These are phyloP conservation scores for Aspergillus tamarii DNA, from an alignment of 2,329 filamentous ascomycete species.

Conservation along the genomic window DNA sequence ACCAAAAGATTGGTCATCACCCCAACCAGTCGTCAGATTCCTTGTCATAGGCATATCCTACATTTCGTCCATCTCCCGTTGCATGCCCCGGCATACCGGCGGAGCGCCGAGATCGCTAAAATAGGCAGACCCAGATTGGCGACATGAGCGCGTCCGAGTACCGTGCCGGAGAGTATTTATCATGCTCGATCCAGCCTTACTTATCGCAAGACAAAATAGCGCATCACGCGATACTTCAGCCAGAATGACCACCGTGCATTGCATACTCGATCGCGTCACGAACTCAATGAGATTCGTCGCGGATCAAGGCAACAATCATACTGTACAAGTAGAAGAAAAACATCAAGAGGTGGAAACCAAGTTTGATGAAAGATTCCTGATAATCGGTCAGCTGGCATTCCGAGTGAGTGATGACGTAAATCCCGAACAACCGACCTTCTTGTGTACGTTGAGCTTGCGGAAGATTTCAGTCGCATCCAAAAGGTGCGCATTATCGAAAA, in stretches of 20 bases:
- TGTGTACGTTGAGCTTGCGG: conserved; percentile 97
- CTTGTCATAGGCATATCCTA: conserved; percentile 6
- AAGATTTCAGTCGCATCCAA: conserved; percentile 99
- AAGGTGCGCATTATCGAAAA: conserved; percentile 94
- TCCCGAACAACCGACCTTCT: conserved; percentile 69
- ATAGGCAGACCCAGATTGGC: neutral
- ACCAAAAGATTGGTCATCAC: conserved; percentile 5
- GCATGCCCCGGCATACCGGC: conserved; percentile 6
- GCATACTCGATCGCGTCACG: conserved; percentile 40
- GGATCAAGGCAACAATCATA: conserved; percentile 96
- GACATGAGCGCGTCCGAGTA: neutral
- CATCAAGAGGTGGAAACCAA: conserved; percentile 98
- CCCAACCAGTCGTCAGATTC: conserved; percentile 2
- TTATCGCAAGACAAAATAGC: conserved; percentile 10
- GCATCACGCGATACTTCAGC: conserved; percentile 12
- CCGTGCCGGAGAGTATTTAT: conserved; percentile 1
- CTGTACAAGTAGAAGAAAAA: conserved; percentile 99
- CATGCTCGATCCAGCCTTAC: neutral
- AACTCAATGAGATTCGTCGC: conserved; percentile 83
- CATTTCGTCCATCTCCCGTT: neutral
- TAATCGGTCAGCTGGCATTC: conserved; percentile 15
- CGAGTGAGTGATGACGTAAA: conserved; percentile 13
- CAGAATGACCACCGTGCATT: conserved; percentile 41
- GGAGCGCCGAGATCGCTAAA: conserved; percentile 1
- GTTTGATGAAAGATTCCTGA: conserved; percentile 98